Conservation (phyloP, 257 asterid genomes). For the Ajuga chamaepitys region DNA sequence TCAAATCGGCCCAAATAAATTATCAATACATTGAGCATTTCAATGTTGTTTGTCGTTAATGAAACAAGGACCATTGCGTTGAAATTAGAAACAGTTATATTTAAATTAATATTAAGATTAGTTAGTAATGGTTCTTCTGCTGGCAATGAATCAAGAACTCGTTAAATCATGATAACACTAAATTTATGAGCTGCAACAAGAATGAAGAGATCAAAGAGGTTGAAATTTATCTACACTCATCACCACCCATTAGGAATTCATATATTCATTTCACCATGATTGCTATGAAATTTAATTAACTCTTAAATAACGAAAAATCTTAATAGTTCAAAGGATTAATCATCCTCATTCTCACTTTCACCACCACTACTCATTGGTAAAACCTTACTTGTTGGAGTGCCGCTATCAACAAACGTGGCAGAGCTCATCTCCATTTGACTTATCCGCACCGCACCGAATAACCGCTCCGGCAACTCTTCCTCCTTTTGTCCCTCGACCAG, state of each 20-base stretch:
- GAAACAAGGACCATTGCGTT: background rate
- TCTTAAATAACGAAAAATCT: slow-evolving; percentile 4
- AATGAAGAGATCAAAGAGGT: background rate
- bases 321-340: slow-evolving; percentile 4
- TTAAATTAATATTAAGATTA: background rate
- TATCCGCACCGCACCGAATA: slow-evolving; percentile 81
- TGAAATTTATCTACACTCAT: slow-evolving; percentile 32
- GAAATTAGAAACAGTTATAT: background rate
- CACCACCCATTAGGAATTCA: slow-evolving; percentile 17
- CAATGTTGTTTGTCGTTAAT: background rate
- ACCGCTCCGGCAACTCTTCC: slow-evolving; percentile 81
- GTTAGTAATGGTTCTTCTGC: background rate
- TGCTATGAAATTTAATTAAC: slow-evolving; percentile 15
- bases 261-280: slow-evolving; percentile 9
- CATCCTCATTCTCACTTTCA: slow-evolving; percentile 41
- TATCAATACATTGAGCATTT: slow-evolving; percentile 11
- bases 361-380: slow-evolving; percentile 45
- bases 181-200: background rate
- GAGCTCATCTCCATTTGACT: slow-evolving; percentile 91
- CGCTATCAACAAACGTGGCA: slow-evolving; percentile 51
- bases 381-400: slow-evolving; percentile 39
- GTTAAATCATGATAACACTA: background rate
- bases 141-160: background rate
- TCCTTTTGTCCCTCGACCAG: slow-evolving; percentile 65
- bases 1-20: background rate